phyloP scores from a whole-genome alignment of 1,139 yeast genomes.

The Taphrina flavorubra region DNA sequence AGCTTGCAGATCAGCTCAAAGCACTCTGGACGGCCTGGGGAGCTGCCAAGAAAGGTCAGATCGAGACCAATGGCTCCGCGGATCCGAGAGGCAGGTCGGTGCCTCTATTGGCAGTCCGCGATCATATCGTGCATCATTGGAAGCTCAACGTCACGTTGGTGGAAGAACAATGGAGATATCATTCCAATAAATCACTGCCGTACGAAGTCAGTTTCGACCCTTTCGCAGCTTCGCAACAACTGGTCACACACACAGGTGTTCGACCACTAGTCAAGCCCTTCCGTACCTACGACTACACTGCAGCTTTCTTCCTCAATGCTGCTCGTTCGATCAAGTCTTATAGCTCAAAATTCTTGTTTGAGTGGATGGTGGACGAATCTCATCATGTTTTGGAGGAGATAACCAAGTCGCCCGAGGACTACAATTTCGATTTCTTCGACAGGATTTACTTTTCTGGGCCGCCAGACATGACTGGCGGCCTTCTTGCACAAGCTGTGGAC shows the following conservation, averaged over 20 bases:
- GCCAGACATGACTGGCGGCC: conserved; percentile 27
- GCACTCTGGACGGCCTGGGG: conserved; percentile 37
- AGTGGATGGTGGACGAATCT: conserved; percentile 35
- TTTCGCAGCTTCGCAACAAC: conserved; percentile 29
- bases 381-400: conserved; percentile 30
- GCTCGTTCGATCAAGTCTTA: conserved; percentile 26
- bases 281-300: conserved; percentile 30
- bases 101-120: conserved; percentile 18
- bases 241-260: conserved; percentile 9
- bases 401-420: conserved; percentile 29
- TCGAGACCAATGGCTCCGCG: neutral
- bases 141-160: conserved; percentile 33
- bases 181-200: neutral
- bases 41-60: conserved; percentile 13
- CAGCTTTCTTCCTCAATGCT: conserved; percentile 32
- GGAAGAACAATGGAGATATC: conserved; percentile 11
- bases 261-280: conserved; percentile 23
- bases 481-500: conserved; percentile 31
- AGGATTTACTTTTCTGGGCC: conserved; percentile 26
- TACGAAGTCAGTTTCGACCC: conserved; percentile 36
- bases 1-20: conserved; percentile 29
- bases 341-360: conserved; percentile 18
- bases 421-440: conserved; percentile 33
- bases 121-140: conserved; percentile 28
- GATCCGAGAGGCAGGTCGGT: conserved; percentile 8